A percentile compares a stretch with the other conserved stretches of the same genome.
Evolutionary conservation across 352 stramenopile genomes (phyloP).

Genomic region (Pythium chondricola): DNA sequence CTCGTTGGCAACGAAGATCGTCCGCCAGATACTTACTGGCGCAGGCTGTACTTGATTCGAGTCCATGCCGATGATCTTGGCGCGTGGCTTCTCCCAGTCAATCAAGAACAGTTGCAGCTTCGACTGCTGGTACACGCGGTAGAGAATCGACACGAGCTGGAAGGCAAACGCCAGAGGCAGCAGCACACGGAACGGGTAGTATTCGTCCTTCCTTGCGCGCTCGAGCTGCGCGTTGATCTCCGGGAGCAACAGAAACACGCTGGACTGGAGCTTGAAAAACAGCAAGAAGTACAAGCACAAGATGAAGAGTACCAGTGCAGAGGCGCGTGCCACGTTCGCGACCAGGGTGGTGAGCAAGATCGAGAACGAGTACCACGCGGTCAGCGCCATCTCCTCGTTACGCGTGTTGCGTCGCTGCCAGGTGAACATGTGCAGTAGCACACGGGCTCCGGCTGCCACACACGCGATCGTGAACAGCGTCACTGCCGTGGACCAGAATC

Average conservation of each 20-base stretch:
- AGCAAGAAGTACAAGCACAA: conserved; percentile 87
- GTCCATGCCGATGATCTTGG: conserved; percentile 58
- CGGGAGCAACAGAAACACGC: conserved; percentile 86
- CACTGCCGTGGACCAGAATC: conserved; percentile 74
- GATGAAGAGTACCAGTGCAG: conserved; percentile 60
- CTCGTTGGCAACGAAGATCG: conserved; percentile 92
- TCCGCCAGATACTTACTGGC: conserved; percentile 90
- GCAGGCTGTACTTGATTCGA: conserved; percentile 33
- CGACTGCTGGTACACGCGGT: conserved; percentile 76
- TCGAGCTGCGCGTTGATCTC: conserved; percentile 43
- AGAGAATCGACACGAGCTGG: conserved; percentile 66
- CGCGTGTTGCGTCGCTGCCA: conserved; percentile 79
- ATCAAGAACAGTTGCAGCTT: conserved; percentile 87
- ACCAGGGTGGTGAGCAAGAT: conserved; percentile 31
- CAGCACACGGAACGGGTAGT: conserved; percentile 81
- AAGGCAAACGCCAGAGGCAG: conserved; percentile 80
- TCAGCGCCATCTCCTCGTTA: conserved; percentile 53
- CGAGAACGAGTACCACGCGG: conserved; percentile 40
- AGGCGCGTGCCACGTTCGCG: conserved; percentile 34
- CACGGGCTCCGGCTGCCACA: conserved; percentile 42
- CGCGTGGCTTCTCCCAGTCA: conserved; percentile 90
- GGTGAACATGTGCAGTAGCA: conserved; percentile 78
- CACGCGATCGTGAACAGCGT: conserved; percentile 66
- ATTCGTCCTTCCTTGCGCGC: conserved; percentile 63
- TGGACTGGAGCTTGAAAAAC: conserved; percentile 92